A percentile compares a stretch with the other conserved stretches of the same genome.
Conservation (phyloP, 202 grass and related monocot species). For the Schoenoplectus tabernaemontani region DNA sequence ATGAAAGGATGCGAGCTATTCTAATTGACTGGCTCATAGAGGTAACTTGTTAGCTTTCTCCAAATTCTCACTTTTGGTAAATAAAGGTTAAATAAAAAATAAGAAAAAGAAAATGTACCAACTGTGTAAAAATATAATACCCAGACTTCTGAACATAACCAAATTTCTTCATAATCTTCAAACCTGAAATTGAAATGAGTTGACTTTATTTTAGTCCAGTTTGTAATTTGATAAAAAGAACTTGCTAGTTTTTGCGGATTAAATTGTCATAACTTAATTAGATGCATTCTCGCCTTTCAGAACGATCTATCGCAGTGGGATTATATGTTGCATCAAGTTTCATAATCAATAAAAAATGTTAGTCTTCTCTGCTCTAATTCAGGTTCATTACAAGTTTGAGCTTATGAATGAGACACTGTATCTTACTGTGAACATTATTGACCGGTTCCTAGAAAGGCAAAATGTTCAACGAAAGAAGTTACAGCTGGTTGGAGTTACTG, state of each 20-base stretch:
- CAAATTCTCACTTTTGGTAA: neutral
- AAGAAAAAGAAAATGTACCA: neutral
- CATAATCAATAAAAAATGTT: neutral
- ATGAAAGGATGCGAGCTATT: conserved; percentile 87
- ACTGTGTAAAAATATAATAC: neutral
- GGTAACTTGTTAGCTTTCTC: conserved; percentile 30
- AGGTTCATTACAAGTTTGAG: conserved; percentile 95
- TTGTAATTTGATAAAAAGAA: neutral
- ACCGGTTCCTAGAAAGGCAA: conserved; percentile 78
- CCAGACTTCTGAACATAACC: neutral
- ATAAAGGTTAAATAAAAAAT: neutral
- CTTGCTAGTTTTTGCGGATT: neutral
- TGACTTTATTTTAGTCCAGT: neutral
- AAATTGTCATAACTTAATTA: neutral
- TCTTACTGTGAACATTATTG: conserved; percentile 88
- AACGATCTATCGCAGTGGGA: neutral
- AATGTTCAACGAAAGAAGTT: conserved; percentile 64
- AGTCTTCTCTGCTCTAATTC: conserved; percentile 19
- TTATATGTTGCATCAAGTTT: neutral
- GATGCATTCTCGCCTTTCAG: neutral
- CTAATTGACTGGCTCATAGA: conserved; percentile 84
- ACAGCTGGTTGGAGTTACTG: conserved; percentile 80
- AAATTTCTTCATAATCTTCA: neutral
- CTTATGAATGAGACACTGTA: conserved; percentile 89
- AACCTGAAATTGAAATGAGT: neutral